Evolutionary conservation across 345 rosid species (phyloP).

Genomic region (Rhodamnia rubescens): DNA sequence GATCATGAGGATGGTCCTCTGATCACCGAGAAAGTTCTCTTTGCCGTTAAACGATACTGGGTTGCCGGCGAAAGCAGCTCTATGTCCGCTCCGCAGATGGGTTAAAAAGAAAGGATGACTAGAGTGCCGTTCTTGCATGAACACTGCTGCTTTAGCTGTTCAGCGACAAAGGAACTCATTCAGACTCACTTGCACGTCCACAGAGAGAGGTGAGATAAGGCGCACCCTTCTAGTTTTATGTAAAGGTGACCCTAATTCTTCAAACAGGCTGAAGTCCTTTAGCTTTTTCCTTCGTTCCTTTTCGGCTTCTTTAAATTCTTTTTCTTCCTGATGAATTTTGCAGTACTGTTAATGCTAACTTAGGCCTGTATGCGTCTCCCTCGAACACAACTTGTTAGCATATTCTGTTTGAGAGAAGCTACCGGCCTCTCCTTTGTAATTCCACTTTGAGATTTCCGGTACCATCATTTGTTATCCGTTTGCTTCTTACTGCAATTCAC

Average conservation of each 20-base stretch:
- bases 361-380: neutral
- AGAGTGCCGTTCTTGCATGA: neutral
- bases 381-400: neutral
- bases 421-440: neutral
- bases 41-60: slow-evolving; percentile 56
- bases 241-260: neutral
- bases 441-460: neutral
- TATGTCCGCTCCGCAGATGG: slow-evolving; percentile 1
- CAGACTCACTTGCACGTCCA: neutral
- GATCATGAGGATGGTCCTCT: slow-evolving; percentile 74
- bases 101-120: neutral
- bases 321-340: neutral
- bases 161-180: neutral
- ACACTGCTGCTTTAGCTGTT: neutral
- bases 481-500: neutral
- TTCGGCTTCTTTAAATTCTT: neutral
- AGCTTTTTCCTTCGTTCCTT: neutral
- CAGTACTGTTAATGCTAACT: neutral
- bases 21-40: slow-evolving; percentile 40
- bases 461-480: neutral
- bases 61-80: slow-evolving; percentile 33
- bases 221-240: neutral
- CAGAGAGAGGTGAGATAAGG: neutral
- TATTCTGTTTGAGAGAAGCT: neutral
- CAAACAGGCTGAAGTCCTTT: neutral